Percentiles rank a stretch among this genome's conserved stretches.
Conservation (phyloP, 148 eudicot species). For the Rhododendron molle region DNA sequence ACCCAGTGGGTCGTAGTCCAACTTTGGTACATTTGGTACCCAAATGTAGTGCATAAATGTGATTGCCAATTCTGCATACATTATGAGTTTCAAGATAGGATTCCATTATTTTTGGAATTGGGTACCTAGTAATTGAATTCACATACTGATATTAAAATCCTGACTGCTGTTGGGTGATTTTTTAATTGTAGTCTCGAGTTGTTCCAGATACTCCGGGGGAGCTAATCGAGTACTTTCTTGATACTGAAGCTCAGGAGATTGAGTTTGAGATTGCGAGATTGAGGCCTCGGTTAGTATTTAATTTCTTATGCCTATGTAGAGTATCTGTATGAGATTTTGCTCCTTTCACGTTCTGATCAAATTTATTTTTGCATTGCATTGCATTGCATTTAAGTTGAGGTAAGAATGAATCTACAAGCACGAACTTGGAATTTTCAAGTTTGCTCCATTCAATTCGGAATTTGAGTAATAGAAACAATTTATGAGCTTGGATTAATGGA, state of each 20-base stretch:
- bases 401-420: not conserved
- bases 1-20: not conserved
- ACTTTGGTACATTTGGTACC: not conserved
- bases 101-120: not conserved
- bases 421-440: not conserved
- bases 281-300: conserved; percentile 63
- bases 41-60: not conserved
- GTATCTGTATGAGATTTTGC: not conserved
- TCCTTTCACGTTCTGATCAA: not conserved
- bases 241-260: conserved; percentile 94
- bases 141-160: not conserved
- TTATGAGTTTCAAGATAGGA: not conserved
- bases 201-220: conserved; percentile 53
- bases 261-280: conserved; percentile 81
- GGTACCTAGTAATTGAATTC: not conserved
- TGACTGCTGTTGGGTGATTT: not conserved
- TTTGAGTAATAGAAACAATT: not conserved
- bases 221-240: conserved; percentile 84
- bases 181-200: conserved; percentile 52
- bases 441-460: not conserved
- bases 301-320: not conserved
- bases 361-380: not conserved
- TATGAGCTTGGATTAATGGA: not conserved
- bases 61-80: not conserved
- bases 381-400: not conserved